These are phyloP conservation scores for Sorghum bicolor DNA, from an alignment of 176 grass and related monocot species.

Conservation along the genomic window DNA sequence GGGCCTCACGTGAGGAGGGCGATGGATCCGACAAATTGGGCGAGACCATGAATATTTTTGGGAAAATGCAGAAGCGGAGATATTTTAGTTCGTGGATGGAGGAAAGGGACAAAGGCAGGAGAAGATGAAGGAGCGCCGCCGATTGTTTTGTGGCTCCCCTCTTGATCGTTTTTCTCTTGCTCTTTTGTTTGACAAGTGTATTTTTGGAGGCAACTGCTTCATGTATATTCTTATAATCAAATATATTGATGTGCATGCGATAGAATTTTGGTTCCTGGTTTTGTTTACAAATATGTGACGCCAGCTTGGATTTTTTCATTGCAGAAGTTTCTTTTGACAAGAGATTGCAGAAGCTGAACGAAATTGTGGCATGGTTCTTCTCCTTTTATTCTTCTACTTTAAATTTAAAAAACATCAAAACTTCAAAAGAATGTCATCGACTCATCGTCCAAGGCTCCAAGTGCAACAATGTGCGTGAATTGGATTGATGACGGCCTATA, in stretches of 20 bases:
- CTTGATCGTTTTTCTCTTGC: background rate
- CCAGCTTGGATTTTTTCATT: no score
- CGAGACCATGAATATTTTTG: slow-evolving; percentile 31
- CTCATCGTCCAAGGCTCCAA: background rate
- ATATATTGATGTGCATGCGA: background rate
- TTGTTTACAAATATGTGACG: no score
- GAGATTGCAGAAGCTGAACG: background rate
- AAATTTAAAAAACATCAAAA: background rate
- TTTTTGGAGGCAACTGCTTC: slow-evolving; percentile 14
- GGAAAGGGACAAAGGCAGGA: background rate
- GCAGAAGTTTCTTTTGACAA: background rate
- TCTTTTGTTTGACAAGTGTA: slow-evolving; percentile 11
- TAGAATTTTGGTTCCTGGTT: no score
- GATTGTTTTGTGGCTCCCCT: slow-evolving; percentile 12
- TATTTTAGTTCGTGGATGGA: slow-evolving; percentile 28
- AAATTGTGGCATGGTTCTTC: background rate
- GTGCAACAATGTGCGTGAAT: background rate
- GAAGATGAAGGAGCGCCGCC: slow-evolving; percentile 28
- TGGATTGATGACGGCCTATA: background rate
- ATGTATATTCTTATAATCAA: slow-evolving; percentile 3
- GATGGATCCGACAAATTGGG: slow-evolving; percentile 44
- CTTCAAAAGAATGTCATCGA: background rate
- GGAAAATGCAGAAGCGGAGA: background rate
- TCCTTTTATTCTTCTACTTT: background rate
- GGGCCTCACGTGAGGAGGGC: slow-evolving; percentile 19